These are phyloP conservation scores for Phytopythium kandeliae DNA, from an alignment of 352 stramenopile genomes.

Conservation along the genomic window DNA sequence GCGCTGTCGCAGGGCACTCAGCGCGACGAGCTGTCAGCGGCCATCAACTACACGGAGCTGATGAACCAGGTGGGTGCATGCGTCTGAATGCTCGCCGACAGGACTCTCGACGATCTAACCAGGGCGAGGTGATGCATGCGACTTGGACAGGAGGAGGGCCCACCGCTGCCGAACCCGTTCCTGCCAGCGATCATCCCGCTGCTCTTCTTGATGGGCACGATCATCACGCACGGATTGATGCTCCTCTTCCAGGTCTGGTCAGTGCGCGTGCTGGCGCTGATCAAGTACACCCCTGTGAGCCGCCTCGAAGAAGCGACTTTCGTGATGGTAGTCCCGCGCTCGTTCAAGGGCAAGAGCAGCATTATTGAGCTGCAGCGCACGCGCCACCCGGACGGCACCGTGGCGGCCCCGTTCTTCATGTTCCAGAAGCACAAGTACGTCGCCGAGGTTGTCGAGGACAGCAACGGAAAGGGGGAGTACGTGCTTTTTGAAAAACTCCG, in stretches of 20 bases:
- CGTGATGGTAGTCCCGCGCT: constrained; percentile 78
- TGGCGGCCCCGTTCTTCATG: constrained; percentile 62
- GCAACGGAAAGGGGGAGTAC: constrained; percentile 36
- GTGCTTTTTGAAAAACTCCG: constrained; percentile 81
- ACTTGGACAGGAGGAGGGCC: constrained; percentile 33
- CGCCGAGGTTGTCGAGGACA: constrained; percentile 39
- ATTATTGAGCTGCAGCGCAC: constrained; percentile 64
- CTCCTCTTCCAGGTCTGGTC: constrained; percentile 88
- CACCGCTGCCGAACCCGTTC: constrained; percentile 87
- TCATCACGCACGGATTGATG: constrained; percentile 83
- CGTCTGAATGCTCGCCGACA: not conserved
- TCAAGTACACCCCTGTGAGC: constrained; percentile 82
- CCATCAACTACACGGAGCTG: constrained; percentile 58
- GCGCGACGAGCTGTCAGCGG: constrained; percentile 30
- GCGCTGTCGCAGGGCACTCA: constrained; percentile 68
- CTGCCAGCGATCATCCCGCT: constrained; percentile 86
- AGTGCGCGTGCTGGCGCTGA: constrained; percentile 66
- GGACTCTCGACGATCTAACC: not conserved
- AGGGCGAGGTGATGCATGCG: too few relatives aligned
- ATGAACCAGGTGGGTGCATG: constrained; percentile 16
- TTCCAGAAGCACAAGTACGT: constrained; percentile 91
- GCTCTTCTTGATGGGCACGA: constrained; percentile 75
- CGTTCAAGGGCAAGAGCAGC: constrained; percentile 85
- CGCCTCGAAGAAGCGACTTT: constrained; percentile 57
- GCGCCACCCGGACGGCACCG: constrained; percentile 22